phyloP scores from a whole-genome alignment of 2,329 filamentous ascomycete genomes.

The Geosmithia putterillii region DNA sequence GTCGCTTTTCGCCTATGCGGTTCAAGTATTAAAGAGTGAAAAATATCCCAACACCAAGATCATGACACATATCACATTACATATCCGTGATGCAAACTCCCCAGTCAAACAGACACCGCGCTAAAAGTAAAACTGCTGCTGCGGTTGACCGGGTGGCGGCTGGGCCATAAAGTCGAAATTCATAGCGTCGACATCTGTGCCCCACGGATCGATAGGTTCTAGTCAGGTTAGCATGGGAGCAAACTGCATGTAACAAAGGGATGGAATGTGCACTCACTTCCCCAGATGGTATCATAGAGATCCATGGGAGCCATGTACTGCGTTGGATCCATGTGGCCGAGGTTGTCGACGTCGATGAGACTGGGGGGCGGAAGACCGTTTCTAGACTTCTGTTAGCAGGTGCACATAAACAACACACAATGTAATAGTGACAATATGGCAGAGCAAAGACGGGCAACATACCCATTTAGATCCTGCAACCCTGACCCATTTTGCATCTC shows the following conservation, averaged over 20 bases:
- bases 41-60: no score
- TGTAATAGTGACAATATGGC: no score
- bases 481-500: constrained; percentile 45
- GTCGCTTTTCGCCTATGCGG: no score
- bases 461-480: constrained; percentile 32
- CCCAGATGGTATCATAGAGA: constrained; percentile 56
- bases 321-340: constrained; percentile 40
- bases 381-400: no score
- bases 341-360: constrained; percentile 25
- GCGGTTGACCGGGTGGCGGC: constrained; percentile 42
- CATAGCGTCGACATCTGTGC: constrained; percentile 40
- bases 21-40: no score
- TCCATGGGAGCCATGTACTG: constrained; percentile 56
- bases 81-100: neutral
- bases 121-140: constrained; percentile 44
- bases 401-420: no score
- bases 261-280: constrained; percentile 38
- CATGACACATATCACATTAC: neutral
- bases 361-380: no score
- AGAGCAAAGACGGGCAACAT: no score
- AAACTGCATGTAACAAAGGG: neutral
- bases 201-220: constrained; percentile 50
- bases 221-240: neutral
- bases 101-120: neutral
- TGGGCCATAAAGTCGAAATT: constrained; percentile 50